Percentiles rank a stretch among this genome's conserved stretches.
Conservation (phyloP, 371 early-diverging fungal genomes). For the Circinella umbellata region DNA sequence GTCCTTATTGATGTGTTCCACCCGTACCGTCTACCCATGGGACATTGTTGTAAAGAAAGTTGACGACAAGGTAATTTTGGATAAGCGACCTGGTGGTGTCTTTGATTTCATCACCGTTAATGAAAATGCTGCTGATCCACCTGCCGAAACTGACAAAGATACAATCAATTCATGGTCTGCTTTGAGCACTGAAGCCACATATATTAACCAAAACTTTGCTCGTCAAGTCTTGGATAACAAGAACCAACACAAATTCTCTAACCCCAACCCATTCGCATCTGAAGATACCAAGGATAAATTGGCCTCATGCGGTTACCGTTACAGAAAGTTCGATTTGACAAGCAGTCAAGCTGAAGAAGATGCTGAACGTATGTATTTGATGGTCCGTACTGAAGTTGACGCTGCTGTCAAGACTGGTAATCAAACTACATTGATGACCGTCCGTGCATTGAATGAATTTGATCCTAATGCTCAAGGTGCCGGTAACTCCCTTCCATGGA, state of each 20-base stretch:
- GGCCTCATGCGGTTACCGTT: constrained; percentile 86
- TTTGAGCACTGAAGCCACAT: constrained; percentile 90
- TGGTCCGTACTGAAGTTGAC: constrained; percentile 92
- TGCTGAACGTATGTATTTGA: constrained; percentile 63
- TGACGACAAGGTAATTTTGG: constrained; percentile 87
- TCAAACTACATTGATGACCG: constrained; percentile 70
- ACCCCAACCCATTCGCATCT: constrained; percentile 80
- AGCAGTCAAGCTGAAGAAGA: constrained; percentile 32
- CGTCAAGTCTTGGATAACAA: constrained; percentile 79
- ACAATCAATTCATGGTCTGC: constrained; percentile 86
- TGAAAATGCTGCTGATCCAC: constrained; percentile 94
- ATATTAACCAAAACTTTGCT: constrained; percentile 86
- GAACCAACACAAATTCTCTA: constrained; percentile 56
- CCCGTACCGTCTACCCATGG: constrained; percentile 94
- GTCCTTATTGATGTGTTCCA: constrained; percentile 91
- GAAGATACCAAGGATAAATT: constrained; percentile 62
- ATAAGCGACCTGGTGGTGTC: constrained; percentile 88
- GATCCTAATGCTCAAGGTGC: constrained; percentile 87
- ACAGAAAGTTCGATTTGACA: constrained; percentile 78
- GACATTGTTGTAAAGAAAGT: constrained; percentile 92
- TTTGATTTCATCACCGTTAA: constrained; percentile 88
- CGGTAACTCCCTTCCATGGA: constrained; percentile 94
- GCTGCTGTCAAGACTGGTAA: constrained; percentile 70
- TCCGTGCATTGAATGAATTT: constrained; percentile 92
- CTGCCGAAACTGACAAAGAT: constrained; percentile 90